phyloP scores from a whole-genome alignment of 2,329 filamentous ascomycete species.

The Penicillium sp. region DNA sequence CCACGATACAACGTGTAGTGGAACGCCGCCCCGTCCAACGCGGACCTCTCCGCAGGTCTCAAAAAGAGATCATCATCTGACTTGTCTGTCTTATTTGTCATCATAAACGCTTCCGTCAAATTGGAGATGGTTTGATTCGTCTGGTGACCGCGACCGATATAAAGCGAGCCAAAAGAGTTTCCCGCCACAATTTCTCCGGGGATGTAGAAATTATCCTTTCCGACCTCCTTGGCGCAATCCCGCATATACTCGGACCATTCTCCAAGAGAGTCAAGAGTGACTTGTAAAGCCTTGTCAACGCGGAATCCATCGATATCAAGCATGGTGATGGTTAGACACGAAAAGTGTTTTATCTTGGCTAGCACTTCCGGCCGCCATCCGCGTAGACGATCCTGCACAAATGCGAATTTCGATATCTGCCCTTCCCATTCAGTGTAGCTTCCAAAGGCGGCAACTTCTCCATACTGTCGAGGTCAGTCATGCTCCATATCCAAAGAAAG shows the following conservation, averaged over 20 bases:
- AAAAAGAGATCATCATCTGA: conserved; percentile 49
- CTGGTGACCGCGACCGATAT: conserved; percentile 61
- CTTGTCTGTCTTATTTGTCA: conserved; percentile 41
- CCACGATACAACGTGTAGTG: conserved; percentile 63
- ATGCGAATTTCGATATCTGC: conserved; percentile 65
- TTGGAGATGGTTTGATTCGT: conserved; percentile 49
- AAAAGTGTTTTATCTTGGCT: conserved; percentile 59
- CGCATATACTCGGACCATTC: conserved; percentile 60
- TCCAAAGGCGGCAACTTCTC: conserved; percentile 63
- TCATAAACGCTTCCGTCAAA: conserved; percentile 51
- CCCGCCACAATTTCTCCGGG: conserved; percentile 64
- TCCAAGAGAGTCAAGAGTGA: conserved; percentile 61
- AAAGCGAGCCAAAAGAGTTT: conserved; percentile 60
- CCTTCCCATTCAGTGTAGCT: conserved; percentile 63
- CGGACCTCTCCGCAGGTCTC: conserved; percentile 50
- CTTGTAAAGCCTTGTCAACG: conserved; percentile 65
- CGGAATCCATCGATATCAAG: conserved; percentile 65
- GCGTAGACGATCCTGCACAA: conserved; percentile 65
- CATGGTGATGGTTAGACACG: conserved; percentile 61
- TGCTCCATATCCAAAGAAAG: not conserved
- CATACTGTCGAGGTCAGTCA: conserved; percentile 47
- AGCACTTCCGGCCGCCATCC: conserved; percentile 63
- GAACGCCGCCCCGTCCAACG: conserved; percentile 62
- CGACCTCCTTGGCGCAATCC: conserved; percentile 52
- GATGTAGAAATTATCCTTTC: conserved; percentile 65